Base-by-base conservation (phyloP, 257 asterid genomes). In the Euphrasia confusa region DNA sequence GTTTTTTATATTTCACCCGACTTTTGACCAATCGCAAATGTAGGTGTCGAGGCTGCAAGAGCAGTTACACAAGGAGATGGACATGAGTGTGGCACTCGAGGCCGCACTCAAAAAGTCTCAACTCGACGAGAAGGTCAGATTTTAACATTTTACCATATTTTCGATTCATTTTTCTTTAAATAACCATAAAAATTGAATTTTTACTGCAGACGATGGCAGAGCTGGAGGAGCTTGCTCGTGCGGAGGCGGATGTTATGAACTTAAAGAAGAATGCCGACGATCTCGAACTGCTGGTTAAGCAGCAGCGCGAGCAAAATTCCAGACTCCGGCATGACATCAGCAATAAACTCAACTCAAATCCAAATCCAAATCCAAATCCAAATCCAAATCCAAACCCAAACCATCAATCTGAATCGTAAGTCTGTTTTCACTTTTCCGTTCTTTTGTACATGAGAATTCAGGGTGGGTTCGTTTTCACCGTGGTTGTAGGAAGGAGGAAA, bases 31-130 rank as follows among this genome's bases (percentile, higher is more conserved):
- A 54, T 65, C 11, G 12, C 9, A 37, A 58, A 54, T 65, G 66
- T 79, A 93, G 99, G 95, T 89, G 66, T 76, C 81, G 73, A 82
- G 85, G 67, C 81, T 93, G 48, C 80, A 78, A 66, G 90, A 77
- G 64, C 88, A 83, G 77, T 74, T 93, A 70, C 83, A 85, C 68
- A 85, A 81, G 79, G 96, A 93, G 73, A 78, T 64, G 69, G 95
- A 84, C 64, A 74, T 89, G 75, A 89, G 81, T 77, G 64, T 68
- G 40, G 82, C 81, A 61, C 89, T 93, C 27, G 96, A 87, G 81
- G 81, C 83, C 75, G 85, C 80, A 56, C 88, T 80, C 54, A 65
- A 57, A 80, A 72, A 73, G 65, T 71, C 90, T 40, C 79, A 78
- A 54, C 62, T 72, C 48, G 88, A 81, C 62, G 92, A 81, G 60